Evolutionary conservation across 306 rosid species (phyloP), one percentile per base, ranked within the genome.

Genomic region (Albizia julibrissin): DNA sequence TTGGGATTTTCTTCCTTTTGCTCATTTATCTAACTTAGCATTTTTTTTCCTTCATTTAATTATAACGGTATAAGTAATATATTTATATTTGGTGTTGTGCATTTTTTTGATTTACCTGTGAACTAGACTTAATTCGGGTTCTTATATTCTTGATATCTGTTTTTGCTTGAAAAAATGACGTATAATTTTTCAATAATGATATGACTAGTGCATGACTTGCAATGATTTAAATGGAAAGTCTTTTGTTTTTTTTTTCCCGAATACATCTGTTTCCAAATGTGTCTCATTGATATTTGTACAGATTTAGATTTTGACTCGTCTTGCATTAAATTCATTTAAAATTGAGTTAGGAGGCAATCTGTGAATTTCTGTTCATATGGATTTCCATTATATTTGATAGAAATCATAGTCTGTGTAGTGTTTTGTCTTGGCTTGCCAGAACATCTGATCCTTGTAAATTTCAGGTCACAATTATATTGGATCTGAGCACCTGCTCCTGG

Each of bases 401-500:
- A 69, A 58, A 10, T 82, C 27, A 64, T 52, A 43, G 27, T 13
- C 21, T 27, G 44, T 31, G 18, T 3, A 7, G 74, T 34, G 40
- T 24, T 68, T 68, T 19, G 50, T 67, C 10, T 77, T 16, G 10
- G 69, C 34, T 44, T 65, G 74, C 47, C 74, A 79, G 33, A 49
- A 49, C 46, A 1, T 16, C 42, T 46, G 76, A 44, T 73, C 59
- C 49, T 62, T 75, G 54, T 72, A 77, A 62, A 62, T 81, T 72
- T 59, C 81, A 95, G 99, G 99, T 62, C 99, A 95, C 85, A 95
- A 95, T 64, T 95, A 93, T 80, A 95, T 95, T 76, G 99, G 98
- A 79, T 91, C 99, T 3, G 99, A 95, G 87, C 99, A 95, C 90
- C 88, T 95, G 93, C 99, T 95, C 70, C 85, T 95, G 79, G 99